A percentile compares a stretch with the other conserved stretches of the same genome.
Conservation (phyloP, 2,329 filamentous ascomycete species). For the Sporothrix humicola region DNA sequence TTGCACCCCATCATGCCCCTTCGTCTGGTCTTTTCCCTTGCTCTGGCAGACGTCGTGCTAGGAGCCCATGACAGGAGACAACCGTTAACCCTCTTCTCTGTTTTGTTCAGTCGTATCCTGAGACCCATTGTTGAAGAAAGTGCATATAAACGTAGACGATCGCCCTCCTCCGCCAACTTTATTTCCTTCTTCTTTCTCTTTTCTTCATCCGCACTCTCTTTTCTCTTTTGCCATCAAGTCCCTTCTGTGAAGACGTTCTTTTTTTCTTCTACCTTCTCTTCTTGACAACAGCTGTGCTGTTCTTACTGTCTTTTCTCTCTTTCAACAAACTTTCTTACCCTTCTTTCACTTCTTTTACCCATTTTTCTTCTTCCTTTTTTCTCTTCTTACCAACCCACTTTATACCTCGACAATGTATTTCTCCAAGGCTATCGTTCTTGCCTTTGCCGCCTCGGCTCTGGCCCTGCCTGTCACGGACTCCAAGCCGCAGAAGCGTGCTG, state of each 20-base stretch:
- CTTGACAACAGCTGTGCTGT: constrained; percentile 38
- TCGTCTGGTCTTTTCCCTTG: constrained; percentile 24
- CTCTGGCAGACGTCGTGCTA: background rate
- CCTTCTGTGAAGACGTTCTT: constrained; percentile 36
- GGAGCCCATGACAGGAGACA: constrained; percentile 8
- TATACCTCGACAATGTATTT: constrained; percentile 46
- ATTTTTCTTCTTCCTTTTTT: background rate
- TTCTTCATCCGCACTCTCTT: constrained; percentile 30
- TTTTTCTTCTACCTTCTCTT: constrained; percentile 28
- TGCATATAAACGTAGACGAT: constrained; percentile 29
- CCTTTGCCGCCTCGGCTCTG: constrained; percentile 46
- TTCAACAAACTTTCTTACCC: constrained; percentile 1
- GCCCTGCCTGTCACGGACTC: constrained; percentile 42
- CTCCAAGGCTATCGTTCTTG: constrained; percentile 47
- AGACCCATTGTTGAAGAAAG: background rate
- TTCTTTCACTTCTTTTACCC: constrained; percentile 16
- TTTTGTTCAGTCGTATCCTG: background rate
- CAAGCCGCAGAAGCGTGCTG: constrained; percentile 42
- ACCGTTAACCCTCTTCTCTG: background rate
- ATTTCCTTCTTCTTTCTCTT: background rate
- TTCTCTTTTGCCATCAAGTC: constrained; percentile 25
- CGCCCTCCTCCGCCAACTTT: constrained; percentile 13
- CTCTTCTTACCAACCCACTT: background rate
- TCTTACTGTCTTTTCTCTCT: constrained; percentile 29
- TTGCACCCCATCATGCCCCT: background rate